Evolutionary conservation across 805 yeast genomes (phyloP).

Genomic region (Pichia nakasei): DNA sequence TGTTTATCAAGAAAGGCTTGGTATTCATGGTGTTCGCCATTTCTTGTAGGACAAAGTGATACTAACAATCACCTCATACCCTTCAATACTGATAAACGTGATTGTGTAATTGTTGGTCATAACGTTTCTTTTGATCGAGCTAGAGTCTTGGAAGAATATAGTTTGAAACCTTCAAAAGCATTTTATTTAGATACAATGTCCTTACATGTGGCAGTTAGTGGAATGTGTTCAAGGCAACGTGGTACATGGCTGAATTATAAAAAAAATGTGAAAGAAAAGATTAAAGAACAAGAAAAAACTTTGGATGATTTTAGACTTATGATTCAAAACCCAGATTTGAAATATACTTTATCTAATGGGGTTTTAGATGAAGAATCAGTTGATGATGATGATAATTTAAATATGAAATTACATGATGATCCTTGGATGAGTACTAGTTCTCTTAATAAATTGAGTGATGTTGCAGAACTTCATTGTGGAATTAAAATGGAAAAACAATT

Average conservation of each 20-base stretch:
- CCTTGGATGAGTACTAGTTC: slow-evolving; percentile 84
- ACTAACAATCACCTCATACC: slow-evolving; percentile 65
- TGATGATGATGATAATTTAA: slow-evolving; percentile 13
- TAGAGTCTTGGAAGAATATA: slow-evolving; percentile 75
- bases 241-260: slow-evolving; percentile 64
- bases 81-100: slow-evolving; percentile 25
- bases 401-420: slow-evolving; percentile 37
- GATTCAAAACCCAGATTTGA: slow-evolving; percentile 19
- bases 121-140: slow-evolving; percentile 90
- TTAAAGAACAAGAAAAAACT: slow-evolving; percentile 10
- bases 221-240: slow-evolving; percentile 89
- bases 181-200: slow-evolving; percentile 90
- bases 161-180: slow-evolving; percentile 53
- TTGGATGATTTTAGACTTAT: slow-evolving; percentile 16
- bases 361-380: slow-evolving; percentile 26
- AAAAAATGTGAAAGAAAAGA: slow-evolving; percentile 26
- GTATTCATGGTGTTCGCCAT: slow-evolving; percentile 95
- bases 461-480: slow-evolving; percentile 70
- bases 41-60: slow-evolving; percentile 46
- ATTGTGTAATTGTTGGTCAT: slow-evolving; percentile 75
- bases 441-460: slow-evolving; percentile 70
- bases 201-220: slow-evolving; percentile 80
- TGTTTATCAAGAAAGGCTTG: slow-evolving; percentile 74
- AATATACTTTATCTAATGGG: slow-evolving; percentile 22
- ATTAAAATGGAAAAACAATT: slow-evolving; percentile 55